These are phyloP conservation scores for Calonectria naviculata DNA, from an alignment of 2,329 filamentous ascomycete genomes.

Conservation along the genomic window DNA sequence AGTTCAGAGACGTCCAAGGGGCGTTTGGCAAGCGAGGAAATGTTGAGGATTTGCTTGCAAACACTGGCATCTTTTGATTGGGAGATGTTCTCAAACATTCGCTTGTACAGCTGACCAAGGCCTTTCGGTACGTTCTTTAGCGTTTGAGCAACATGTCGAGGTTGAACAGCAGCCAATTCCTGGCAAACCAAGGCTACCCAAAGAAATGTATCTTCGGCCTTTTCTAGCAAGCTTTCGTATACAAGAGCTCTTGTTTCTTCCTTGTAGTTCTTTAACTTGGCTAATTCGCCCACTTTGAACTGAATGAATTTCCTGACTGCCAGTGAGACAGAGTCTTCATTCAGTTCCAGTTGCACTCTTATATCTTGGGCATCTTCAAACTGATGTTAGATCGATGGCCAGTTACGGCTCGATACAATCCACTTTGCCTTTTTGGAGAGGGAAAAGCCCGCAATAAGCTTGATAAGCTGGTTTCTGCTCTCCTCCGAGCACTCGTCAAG, in stretches of 20 bases:
- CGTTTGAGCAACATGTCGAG: not conserved
- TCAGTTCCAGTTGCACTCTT: conserved; percentile 50
- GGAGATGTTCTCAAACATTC: conserved; percentile 50
- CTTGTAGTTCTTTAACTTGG: not conserved
- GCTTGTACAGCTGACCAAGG: conserved; percentile 49
- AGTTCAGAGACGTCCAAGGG: too few species aligned
- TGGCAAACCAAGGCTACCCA: conserved; percentile 38
- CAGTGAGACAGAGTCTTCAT: conserved; percentile 42
- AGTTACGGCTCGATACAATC: conserved; percentile 17
- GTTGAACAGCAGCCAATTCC: conserved; percentile 11
- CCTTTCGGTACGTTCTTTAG: conserved; percentile 45
- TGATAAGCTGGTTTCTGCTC: not conserved
- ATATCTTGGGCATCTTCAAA: conserved; percentile 26
- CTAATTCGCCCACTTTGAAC: not conserved
- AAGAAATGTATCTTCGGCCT: conserved; percentile 49
- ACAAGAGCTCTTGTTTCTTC: conserved; percentile 9
- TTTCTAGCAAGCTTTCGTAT: conserved; percentile 33
- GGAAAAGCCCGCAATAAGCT: not conserved
- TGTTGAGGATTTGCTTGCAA: conserved; percentile 48
- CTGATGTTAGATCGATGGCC: conserved; percentile 49
- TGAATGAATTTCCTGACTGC: conserved; percentile 50
- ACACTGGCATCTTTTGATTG: conserved; percentile 39
- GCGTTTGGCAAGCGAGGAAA: conserved; percentile 39
- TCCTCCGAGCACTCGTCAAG: not conserved
- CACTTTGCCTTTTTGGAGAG: not conserved